These are phyloP conservation scores for Starmerella potacharoeniae DNA, from an alignment of 805 yeast species.

Conservation along the genomic window DNA sequence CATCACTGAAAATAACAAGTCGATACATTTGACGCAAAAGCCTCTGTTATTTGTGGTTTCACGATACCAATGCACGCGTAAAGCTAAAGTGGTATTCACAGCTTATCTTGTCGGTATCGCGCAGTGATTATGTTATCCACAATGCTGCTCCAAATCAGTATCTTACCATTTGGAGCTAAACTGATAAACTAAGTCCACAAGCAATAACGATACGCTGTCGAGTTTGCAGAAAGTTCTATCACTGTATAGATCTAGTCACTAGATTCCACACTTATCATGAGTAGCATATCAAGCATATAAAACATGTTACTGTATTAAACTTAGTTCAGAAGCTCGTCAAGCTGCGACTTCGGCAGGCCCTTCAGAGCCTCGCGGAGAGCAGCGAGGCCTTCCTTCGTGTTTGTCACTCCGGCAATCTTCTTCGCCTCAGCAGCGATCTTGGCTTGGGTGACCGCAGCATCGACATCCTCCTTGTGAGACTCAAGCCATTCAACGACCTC, in stretches of 20 bases:
- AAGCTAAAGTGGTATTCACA: too few relatives aligned
- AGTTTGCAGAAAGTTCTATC: too few relatives aligned
- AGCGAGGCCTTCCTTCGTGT: constrained; percentile 14
- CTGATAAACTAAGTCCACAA: too few relatives aligned
- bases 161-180: too few relatives aligned
- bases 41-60: neutral
- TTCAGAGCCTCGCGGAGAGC: constrained; percentile 27
- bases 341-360: constrained; percentile 26
- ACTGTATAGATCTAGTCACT: too few relatives aligned
- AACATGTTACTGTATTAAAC: neutral
- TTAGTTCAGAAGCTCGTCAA: constrained; percentile 26
- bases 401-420: constrained; percentile 6
- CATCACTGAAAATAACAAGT: constrained; percentile 36
- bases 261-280: too few relatives aligned
- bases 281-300: too few relatives aligned
- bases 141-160: too few relatives aligned
- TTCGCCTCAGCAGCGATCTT: constrained; percentile 6
- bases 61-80: too few relatives aligned
- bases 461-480: constrained; percentile 11
- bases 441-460: constrained; percentile 3
- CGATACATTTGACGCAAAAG: constrained; percentile 14
- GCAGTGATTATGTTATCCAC: too few relatives aligned
- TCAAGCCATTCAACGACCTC: constrained; percentile 60
- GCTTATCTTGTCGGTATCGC: too few relatives aligned
- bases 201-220: too few relatives aligned